Base-by-base conservation (phyloP, 805 yeast species). In the Metschnikowia peoriensis region DNA sequence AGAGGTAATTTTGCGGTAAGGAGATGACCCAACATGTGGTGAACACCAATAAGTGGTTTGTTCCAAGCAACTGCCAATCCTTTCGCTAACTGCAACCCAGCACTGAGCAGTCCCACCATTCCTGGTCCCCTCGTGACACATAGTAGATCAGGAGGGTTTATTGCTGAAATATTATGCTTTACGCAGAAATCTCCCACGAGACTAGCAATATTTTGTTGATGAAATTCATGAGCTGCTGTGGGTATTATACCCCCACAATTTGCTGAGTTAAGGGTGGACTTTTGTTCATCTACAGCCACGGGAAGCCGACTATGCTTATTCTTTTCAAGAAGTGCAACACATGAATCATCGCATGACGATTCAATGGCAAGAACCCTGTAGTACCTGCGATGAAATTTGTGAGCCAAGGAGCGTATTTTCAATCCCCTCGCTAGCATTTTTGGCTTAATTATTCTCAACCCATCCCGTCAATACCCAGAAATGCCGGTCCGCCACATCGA, bases 71-170 rank as follows among this genome's bases (percentile, higher is more conserved):
- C 70, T 1, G 91, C 73, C 11, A 94, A 71, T 0, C 98, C 99
- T 61, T 89, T 87, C 0, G 96, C 96, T 40, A 89, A 69, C 62
- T 88, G 94, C 27, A 88, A 73, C 1, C 97, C 96, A 0, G 89
- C 86, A 9, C 89, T 79, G 12, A 94, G 73, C 0, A 96, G 86
- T 0, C 97, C 97, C 8, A 84, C 81, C 97, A 94, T 90, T 0
- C 99, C 99, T 0, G 99, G 99, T 0, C 99, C 99, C 58, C 96
- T 73, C 0, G 99, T 94, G 5, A 86, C 96, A 66, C 96, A 88
- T 1, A 94, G 79, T 44, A 94, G 65, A 64, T 89, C 96, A 0
- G 91, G 89, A 0, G 74, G 73, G 28, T 58, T 61, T 0, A 22
- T 9, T 1, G 65, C 45, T 2, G 56, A 49, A 57, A 80, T 54